Conservation (phyloP, 2,329 filamentous ascomycete species). For the Sporothrix protearum region DNA sequence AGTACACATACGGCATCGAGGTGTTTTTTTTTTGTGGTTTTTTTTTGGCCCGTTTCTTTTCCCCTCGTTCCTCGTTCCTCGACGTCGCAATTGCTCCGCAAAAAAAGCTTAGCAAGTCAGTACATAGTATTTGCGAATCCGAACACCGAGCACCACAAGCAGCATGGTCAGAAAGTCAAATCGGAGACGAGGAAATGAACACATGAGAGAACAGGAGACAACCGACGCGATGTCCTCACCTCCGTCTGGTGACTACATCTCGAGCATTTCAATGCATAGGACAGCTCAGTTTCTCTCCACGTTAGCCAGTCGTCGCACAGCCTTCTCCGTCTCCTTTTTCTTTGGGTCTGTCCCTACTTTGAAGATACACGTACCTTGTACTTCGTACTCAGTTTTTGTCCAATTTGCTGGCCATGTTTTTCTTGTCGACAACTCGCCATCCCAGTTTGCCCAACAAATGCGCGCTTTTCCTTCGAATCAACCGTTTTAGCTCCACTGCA, state of each 20-base stretch:
- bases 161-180: background rate
- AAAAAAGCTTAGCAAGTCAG: background rate
- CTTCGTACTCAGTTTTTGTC: too few relatives aligned
- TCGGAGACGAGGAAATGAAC: background rate
- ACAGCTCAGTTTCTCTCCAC: background rate
- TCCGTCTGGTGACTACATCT: background rate
- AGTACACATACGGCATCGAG: background rate
- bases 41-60: background rate
- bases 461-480: background rate
- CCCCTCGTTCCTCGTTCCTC: background rate
- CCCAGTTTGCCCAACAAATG: background rate
- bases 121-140: background rate
- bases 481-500: background rate
- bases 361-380: background rate
- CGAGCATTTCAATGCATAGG: background rate
- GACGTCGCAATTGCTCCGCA: background rate
- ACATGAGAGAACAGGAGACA: background rate
- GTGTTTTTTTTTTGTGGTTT: background rate
- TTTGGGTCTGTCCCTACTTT: background rate
- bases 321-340: background rate
- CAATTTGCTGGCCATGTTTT: background rate
- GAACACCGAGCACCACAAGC: conserved; percentile 10
- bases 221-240: background rate
- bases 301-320: background rate
- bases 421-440: background rate